phyloP scores from a whole-genome alignment of 305 asterid genomes.

The Coffea humblotiana region DNA sequence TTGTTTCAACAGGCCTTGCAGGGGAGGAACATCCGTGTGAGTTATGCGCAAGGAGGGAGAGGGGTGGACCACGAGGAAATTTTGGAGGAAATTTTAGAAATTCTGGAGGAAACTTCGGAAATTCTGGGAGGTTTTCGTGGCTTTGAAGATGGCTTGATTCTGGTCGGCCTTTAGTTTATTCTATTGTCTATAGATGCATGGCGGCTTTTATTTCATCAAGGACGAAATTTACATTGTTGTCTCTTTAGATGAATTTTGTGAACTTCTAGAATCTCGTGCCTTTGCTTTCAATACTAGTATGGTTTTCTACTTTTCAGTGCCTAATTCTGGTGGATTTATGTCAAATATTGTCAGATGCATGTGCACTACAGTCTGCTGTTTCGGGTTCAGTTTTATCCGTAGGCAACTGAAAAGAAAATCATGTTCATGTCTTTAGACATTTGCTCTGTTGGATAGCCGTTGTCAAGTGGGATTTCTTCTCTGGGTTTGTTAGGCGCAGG shows the following conservation, averaged over 20 bases:
- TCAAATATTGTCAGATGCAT: neutral
- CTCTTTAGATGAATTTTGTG: neutral
- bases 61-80: slow-evolving; percentile 38
- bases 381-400: neutral
- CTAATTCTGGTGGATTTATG: neutral
- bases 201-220: neutral
- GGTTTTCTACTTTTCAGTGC: neutral
- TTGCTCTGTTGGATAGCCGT: too few relatives aligned
- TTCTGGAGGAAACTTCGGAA: slow-evolving; percentile 31
- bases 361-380: neutral
- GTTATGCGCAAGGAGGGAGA: slow-evolving; percentile 49
- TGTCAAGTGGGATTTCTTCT: too few relatives aligned
- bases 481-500: too few relatives aligned
- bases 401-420: neutral
- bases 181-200: slow-evolving; percentile 21
- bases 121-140: slow-evolving; percentile 39
- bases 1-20: slow-evolving; percentile 41
- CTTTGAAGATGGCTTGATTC: slow-evolving; percentile 22
- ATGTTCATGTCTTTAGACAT: neutral
- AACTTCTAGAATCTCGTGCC: neutral
- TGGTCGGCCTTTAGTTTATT: neutral
- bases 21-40: slow-evolving; percentile 81
- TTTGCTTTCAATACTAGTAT: neutral
- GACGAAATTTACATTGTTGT: neutral
- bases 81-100: slow-evolving; percentile 29